Evolutionary conservation across 2,329 filamentous ascomycete species (phyloP), one percentile per base, ranked within the genome.

Genomic region (Exophiala sp.): DNA sequence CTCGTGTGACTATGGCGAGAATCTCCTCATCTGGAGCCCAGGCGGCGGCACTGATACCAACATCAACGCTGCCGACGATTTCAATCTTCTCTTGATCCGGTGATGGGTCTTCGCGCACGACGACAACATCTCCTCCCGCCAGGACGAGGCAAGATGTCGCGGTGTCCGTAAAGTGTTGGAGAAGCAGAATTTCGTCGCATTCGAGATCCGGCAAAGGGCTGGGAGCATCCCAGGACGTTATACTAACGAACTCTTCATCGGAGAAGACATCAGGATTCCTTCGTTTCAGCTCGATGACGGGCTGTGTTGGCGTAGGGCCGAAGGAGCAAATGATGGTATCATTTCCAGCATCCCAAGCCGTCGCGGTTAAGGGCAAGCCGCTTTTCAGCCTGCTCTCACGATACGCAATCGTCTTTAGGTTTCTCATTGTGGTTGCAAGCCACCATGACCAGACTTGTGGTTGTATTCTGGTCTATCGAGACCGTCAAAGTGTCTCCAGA

Each of bases 1-100:
- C 83, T 62, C 83, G 82, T 14, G 93, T 97, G 46, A 85, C 81
- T 55, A 98, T 81, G 48, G 86, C 82, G 38, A 98, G 73, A 14
- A 97, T 75, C 66, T 97, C 91, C 64, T 96, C 91, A 63, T 98
- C 93, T 2, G 90, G 90, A 32, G 91, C 95, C 93, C 93, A 98
- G 59, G 81, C 79, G 13, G 90, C 91, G 13, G 89, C 88, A 19
- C 83, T 80, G 60, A 98, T 95, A 19, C 91, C 93, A 51, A 85
- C 86, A 69, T 96, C 89, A 30, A 98, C 87, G 27, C 89, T 94
- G 38, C 93, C 93, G 57, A 97, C 82, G 60, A 98, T 97, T 68
- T 97, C 93, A 60, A 98, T 89, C 60, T 86, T 82, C 30, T 89
- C 86, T 65, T 86, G 81, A 52, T 78, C 81, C 4, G 75, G 71